These are phyloP conservation scores for Leptosphaerulina australis DNA, from an alignment of 2,329 filamentous ascomycete species.

Conservation along the genomic window DNA sequence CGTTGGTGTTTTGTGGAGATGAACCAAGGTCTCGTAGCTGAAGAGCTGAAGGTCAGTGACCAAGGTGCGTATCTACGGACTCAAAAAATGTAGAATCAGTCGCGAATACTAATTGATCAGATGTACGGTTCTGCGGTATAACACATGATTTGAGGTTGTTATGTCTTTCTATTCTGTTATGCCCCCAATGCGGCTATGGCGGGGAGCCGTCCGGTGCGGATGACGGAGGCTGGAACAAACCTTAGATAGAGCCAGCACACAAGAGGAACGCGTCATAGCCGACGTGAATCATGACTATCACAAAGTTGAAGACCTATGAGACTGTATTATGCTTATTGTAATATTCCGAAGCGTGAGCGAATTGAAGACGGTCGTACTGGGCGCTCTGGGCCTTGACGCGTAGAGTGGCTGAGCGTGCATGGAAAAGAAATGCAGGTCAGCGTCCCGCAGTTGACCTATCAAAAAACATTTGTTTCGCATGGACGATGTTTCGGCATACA, in stretches of 20 bases:
- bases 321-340: slow-evolving; percentile 20
- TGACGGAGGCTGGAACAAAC: slow-evolving; percentile 27
- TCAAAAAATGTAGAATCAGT: background rate
- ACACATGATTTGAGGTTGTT: background rate
- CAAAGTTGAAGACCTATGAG: slow-evolving; percentile 13
- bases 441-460: slow-evolving; percentile 16
- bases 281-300: slow-evolving; percentile 21
- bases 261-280: slow-evolving; percentile 40
- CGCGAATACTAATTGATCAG: background rate
- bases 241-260: slow-evolving; percentile 21
- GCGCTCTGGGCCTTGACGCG: slow-evolving; percentile 28
- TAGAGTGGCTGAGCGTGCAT: slow-evolving; percentile 24
- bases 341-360: slow-evolving; percentile 11
- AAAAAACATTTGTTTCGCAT: slow-evolving; percentile 11
- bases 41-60: slow-evolving; percentile 2
- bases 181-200: slow-evolving; percentile 31
- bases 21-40: slow-evolving; percentile 22
- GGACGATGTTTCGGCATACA: background rate
- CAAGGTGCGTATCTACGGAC: background rate
- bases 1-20: slow-evolving; percentile 14
- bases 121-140: slow-evolving; percentile 10
- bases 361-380: slow-evolving; percentile 2
- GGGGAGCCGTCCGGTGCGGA: slow-evolving; percentile 35
- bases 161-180: slow-evolving; percentile 15
- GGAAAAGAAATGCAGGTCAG: slow-evolving; percentile 19